Base-by-base conservation (phyloP, 2,329 filamentous ascomycete species). In the Corynespora cassiicola region DNA sequence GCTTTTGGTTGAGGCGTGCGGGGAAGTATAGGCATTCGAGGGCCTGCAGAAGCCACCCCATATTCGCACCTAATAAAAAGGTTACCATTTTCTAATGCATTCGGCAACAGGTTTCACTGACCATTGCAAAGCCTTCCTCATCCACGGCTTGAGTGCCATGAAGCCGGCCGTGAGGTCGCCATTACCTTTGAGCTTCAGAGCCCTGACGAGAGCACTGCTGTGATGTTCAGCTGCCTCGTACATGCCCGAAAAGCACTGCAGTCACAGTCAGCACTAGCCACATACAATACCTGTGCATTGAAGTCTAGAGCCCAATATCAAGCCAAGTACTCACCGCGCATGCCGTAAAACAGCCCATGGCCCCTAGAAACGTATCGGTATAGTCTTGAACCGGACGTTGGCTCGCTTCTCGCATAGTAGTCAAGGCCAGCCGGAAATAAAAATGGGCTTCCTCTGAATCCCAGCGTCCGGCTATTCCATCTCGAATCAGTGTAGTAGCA, bases 311-410 rank as follows among this genome's bases (percentile, higher is more conserved):
- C n/a, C n/a, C n/a, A n/a, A n/a, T n/a, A n/a, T n/a, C n/a, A n/a
- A n/a, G n/a, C n/a, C n/a, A 7, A 7, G 15, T 3, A 45, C 53
- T 39, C 47, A 56, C 53, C 25, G 56, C 47, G 29, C 44, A 41
- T 25, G 52, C 54, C 17, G 54, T 47, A 16, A 59, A 53, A 30
- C 48, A 52, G 7, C 39, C 29, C 11, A 58, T 31, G 5, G 46
- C 39, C 11, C 39, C 44, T 15, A 59, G 29, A 10, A 59, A 36
- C 10, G 40, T 12, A 12, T 56, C 52, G 0, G 47, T 43, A 25
- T 38, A 54, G 4, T 41, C 14, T n/a, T 16, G 8, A n/a, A 31
- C 28, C 4, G 18, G 33, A 3, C 31, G 38, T 8, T 49, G 40
- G 10, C 54, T n/a, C 6, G 30, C 39, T 22, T 49, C 40, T 28